Percentiles rank a stretch among this genome's conserved stretches.
Evolutionary conservation across 2,329 filamentous ascomycete species (phyloP).

Genomic region (Clonostachys byssicola): DNA sequence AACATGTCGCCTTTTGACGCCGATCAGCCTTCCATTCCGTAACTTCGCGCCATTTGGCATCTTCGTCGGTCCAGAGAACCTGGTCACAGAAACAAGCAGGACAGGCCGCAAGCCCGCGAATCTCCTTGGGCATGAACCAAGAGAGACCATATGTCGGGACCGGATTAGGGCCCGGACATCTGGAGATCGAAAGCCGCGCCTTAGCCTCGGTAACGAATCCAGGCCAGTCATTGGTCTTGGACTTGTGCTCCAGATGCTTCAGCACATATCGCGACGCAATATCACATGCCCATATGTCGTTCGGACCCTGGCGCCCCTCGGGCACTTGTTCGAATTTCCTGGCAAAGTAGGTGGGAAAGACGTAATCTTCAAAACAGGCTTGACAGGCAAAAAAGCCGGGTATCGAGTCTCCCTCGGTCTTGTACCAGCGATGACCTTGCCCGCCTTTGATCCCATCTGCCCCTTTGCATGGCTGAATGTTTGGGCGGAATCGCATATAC

Average conservation of each 20-base stretch:
- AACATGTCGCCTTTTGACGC: conserved; percentile 19
- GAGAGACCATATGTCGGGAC: conserved; percentile 12
- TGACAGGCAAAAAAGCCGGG: not conserved
- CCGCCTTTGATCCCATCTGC: not conserved
- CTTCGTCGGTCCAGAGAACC: conserved; percentile 20
- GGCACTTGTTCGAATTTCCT: not conserved
- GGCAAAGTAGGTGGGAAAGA: not conserved
- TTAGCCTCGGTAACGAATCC: conserved; percentile 22
- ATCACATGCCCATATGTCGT: conserved; percentile 1
- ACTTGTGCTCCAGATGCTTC: conserved; percentile 17
- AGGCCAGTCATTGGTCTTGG: conserved; percentile 19
- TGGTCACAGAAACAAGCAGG: conserved; percentile 29
- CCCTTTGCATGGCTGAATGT: not conserved
- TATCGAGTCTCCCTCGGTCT: not conserved
- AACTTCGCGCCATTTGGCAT: conserved; percentile 12
- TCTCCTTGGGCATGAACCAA: conserved; percentile 24
- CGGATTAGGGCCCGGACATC: conserved; percentile 15
- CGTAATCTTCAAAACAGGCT: not conserved
- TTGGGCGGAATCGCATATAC: not conserved
- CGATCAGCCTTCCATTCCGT: conserved; percentile 5
- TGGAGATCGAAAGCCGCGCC: conserved; percentile 13
- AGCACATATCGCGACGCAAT: conserved; percentile 13
- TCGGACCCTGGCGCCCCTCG: not conserved
- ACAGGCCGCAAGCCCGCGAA: conserved; percentile 21
- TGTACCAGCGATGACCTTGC: not conserved